Percentiles rank a stretch among this genome's conserved stretches.
phyloP scores from a whole-genome alignment of 495 filamentous ascomycete species.

The Penicillium canescens region DNA sequence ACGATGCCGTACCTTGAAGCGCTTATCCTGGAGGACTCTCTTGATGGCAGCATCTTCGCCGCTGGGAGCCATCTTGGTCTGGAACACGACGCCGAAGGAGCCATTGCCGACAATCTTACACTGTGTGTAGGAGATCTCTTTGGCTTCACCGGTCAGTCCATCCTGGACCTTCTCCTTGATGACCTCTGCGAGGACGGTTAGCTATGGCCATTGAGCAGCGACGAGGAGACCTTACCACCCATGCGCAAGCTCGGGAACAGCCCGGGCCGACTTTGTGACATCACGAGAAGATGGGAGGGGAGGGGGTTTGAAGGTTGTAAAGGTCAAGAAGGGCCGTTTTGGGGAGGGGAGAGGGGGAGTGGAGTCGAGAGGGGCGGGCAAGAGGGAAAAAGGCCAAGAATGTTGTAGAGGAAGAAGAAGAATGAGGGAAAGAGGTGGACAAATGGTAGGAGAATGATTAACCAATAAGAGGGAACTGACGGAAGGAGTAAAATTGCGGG shows the following conservation, averaged over 20 bases:
- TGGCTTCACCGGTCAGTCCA: constrained; percentile 91
- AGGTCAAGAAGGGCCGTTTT: constrained; percentile 30
- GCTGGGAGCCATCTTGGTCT: constrained; percentile 95
- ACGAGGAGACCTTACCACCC: constrained; percentile 63
- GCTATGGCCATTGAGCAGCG: constrained; percentile 9
- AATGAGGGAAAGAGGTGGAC: constrained; percentile 10
- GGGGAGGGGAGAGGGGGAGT: constrained; percentile 20
- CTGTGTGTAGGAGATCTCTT: constrained; percentile 96
- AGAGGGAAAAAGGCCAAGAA: constrained; percentile 30
- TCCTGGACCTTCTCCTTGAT: constrained; percentile 99
- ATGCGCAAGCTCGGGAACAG: constrained; percentile 77
- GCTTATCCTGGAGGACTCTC: constrained; percentile 95
- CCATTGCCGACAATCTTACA: constrained; percentile 99
- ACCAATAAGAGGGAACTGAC: constrained; percentile 11
- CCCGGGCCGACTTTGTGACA: constrained; percentile 75
- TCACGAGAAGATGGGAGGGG: constrained; percentile 37
- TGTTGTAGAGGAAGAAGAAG: constrained; percentile 10
- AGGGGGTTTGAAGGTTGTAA: constrained; percentile 21
- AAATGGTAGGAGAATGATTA: constrained; percentile 8
- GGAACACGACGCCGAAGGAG: constrained; percentile 98
- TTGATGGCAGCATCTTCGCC: constrained; percentile 99
- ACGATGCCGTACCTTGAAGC: constrained; percentile 78
- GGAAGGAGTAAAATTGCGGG: constrained; percentile 13
- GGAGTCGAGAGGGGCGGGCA: constrained; percentile 24
- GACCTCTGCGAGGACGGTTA: constrained; percentile 64